Conservation (phyloP, 176 grass and related monocot genomes). For the Oryza coarctata region DNA sequence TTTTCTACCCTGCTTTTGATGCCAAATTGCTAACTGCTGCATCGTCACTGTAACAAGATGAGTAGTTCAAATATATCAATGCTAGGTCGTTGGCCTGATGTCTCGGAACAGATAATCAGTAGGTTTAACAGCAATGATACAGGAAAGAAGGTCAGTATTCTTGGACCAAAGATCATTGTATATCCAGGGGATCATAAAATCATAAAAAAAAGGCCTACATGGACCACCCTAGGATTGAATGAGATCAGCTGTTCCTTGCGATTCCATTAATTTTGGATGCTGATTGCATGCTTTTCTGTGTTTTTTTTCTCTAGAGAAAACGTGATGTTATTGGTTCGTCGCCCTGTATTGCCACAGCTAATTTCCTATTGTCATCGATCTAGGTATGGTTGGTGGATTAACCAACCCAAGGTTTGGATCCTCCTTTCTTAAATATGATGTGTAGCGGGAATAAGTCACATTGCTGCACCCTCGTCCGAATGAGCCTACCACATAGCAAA, state of each 20-base stretch:
- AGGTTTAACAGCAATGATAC: not conserved
- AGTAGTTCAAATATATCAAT: not conserved
- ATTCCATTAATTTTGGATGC: not conserved
- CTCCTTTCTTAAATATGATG: too few relatives aligned
- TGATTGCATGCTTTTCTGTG: not conserved
- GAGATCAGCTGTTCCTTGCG: not conserved
- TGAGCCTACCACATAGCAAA: too few relatives aligned
- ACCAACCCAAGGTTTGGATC: too few relatives aligned
- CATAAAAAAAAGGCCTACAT: not conserved
- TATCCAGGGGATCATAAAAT: not conserved
- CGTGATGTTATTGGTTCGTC: not conserved
- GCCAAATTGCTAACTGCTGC: not conserved
- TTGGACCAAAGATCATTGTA: not conserved
- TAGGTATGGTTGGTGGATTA: too few relatives aligned
- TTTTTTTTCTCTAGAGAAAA: not conserved
- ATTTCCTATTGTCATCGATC: too few relatives aligned
- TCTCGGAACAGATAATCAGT: not conserved
- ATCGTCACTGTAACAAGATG: not conserved
- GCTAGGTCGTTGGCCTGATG: not conserved
- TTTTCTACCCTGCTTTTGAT: slow-evolving; percentile 6
- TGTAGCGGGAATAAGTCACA: too few relatives aligned
- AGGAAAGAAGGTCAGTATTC: not conserved
- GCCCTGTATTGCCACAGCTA: too few relatives aligned
- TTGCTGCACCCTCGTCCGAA: too few relatives aligned
- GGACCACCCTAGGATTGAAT: not conserved